Evolutionary conservation across 2,329 filamentous ascomycete species (phyloP), one percentile per base, ranked within the genome.

Genomic region (Neofusicoccum laricinum): DNA sequence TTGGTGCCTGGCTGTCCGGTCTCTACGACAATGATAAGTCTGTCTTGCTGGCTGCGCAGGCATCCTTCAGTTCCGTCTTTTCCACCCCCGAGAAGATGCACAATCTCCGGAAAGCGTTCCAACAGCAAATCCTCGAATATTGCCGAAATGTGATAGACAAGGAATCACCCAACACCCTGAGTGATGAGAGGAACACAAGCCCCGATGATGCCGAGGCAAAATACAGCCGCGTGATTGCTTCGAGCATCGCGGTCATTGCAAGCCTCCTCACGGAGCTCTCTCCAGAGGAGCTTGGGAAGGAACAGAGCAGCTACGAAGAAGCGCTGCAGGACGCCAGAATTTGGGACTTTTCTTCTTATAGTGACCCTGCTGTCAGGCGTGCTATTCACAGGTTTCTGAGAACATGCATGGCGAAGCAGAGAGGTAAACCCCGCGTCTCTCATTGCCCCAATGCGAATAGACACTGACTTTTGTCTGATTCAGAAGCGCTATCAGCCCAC

Each of bases 1-100:
- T 96, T 50, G 93, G 90, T 10, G 85, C 92, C n/a, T 99, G 96
- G 95, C 84, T 98, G 12, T 90, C 91, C 7, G 95, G 94, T 0
- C 85, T 90, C 1, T 96, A 93, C 73, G 95, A 99, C 75, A 90
- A 86, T 68, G 94, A 99, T 73, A 87, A 88, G 63, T 84, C 84
- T 17, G 92, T 93, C 14, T 84, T 90, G 7, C 87, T 88, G 64
- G 87, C 91, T n/a, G 93, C 93, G 1, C 84, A 86, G 65, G 89
- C 94, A 50, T 90, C 93, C 0, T 81, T 97, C 17, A 84, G 85
- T 0, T 85, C 85, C 2, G 91, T 97, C 45, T 89, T 98, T 63
- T 85, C 85, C 19, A 92, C 90, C 0, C 86, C 90, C 17, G 92
- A 96, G 64, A 99, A 97, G 78, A 80, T 90, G 41, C 79, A 81